Conservation (phyloP, 768 basidiomycete species). For the Tricholoma sp. region DNA sequence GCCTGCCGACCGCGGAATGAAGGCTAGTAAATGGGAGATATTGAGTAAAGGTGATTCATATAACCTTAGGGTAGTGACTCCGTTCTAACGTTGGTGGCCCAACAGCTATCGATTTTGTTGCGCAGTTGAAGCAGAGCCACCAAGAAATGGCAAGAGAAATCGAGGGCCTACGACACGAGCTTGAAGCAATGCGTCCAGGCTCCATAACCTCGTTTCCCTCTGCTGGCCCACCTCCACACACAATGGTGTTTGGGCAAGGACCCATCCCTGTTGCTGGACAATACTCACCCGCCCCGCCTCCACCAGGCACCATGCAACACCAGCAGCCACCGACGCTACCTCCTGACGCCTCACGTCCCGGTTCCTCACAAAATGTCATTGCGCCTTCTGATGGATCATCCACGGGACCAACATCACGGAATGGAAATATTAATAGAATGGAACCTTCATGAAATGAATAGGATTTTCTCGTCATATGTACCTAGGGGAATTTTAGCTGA, state of each 20-base stretch:
- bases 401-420: slow-evolving; percentile 27
- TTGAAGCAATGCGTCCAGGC: slow-evolving; percentile 60
- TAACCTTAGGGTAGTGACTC: slow-evolving; percentile 7
- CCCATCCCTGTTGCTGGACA: slow-evolving; percentile 34
- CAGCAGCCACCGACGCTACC: slow-evolving; percentile 28
- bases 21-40: slow-evolving; percentile 99
- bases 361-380: slow-evolving; percentile 57
- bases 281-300: slow-evolving; percentile 40
- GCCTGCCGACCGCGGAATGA: slow-evolving; percentile 90
- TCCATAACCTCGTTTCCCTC: slow-evolving; percentile 45
- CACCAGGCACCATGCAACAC: slow-evolving; percentile 36
- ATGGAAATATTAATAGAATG: slow-evolving; percentile 38
- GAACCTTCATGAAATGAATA: slow-evolving; percentile 32
- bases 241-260: slow-evolving; percentile 47
- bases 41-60: slow-evolving; percentile 77
- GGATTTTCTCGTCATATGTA: not conserved
- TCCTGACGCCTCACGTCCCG: slow-evolving; percentile 46
- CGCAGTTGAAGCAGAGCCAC: slow-evolving; percentile 68
- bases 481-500: not conserved
- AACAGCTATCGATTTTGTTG: slow-evolving; percentile 85
- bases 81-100: not conserved
- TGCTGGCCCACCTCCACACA: slow-evolving; percentile 41
- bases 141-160: slow-evolving; percentile 76
- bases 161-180: slow-evolving; percentile 71
- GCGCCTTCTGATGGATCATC: slow-evolving; percentile 35